A percentile compares a stretch with the other conserved stretches of the same genome.
Evolutionary conservation across 1,139 yeast genomes (phyloP).

Genomic region (Pichia sp.): DNA sequence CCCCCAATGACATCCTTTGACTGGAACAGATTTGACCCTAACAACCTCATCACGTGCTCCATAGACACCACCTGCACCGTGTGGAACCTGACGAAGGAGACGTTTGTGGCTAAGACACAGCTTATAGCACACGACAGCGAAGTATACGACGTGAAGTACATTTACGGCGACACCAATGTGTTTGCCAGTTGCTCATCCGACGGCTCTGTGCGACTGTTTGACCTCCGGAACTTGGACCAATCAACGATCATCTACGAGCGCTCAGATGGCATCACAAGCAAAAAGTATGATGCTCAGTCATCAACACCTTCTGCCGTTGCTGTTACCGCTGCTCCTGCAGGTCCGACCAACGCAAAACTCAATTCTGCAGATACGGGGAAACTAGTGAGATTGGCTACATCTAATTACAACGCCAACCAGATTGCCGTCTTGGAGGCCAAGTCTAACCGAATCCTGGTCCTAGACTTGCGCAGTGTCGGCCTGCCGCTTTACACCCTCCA

Average conservation of each 20-base stretch:
- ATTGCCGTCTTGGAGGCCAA: conserved; percentile 79
- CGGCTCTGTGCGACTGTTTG: conserved; percentile 91
- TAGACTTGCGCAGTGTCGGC: conserved; percentile 89
- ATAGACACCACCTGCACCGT: conserved; percentile 96
- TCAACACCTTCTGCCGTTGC: too few species aligned
- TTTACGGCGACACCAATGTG: conserved; percentile 68
- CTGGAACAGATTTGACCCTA: conserved; percentile 77
- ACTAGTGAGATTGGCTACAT: conserved; percentile 67
- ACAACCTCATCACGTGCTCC: conserved; percentile 73
- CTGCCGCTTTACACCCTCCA: conserved; percentile 65
- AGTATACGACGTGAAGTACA: conserved; percentile 86
- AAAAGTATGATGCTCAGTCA: too few species aligned
- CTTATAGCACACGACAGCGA: conserved; percentile 94
- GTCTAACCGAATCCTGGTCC: conserved; percentile 59
- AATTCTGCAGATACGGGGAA: not conserved
- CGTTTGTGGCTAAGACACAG: conserved; percentile 84
- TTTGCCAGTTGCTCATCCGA: conserved; percentile 95
- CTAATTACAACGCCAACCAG: conserved; percentile 73
- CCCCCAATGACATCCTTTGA: conserved; percentile 93
- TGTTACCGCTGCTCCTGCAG: too few species aligned
- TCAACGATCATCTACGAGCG: conserved; percentile 91
- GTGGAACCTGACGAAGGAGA: conserved; percentile 70
- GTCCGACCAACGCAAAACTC: too few species aligned
- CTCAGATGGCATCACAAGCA: conserved; percentile 16
- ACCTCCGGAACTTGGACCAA: conserved; percentile 82